Evolutionary conservation across 73 alveolate species (phyloP), one percentile per base, ranked within the genome.

Genomic region (Paraurostyla sp.): DNA sequence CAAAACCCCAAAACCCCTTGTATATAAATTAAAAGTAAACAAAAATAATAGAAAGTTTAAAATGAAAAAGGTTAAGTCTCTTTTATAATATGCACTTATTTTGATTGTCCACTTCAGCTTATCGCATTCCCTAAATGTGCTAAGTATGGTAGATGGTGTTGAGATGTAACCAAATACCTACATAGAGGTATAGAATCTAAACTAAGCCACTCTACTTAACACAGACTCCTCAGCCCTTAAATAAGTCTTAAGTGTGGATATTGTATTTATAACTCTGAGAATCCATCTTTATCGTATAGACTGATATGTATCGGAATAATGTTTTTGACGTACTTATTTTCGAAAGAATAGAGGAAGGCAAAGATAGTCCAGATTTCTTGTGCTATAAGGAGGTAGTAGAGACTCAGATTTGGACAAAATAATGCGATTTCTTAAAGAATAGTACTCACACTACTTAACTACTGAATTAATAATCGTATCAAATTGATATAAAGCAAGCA

Each of bases 291-390:
- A 15, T 15, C 33, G 13, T 36, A 38, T 65, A 65, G 82, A 65
- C 82, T 4, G 41, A 58, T 65, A 16, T 65, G 36, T 65, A 65
- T 38, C 29, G 46, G 32, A 65, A 65, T 40, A 65, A 25, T 38
- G 13, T 65, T 9, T 65, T 65, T 22, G 82, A 65, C 25, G 82
- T 65, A 33, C 41, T 65, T 22, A 38, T 65, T 22, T 65, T 65
- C 25, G 20, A 3, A 6, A 4, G 82, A 0, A 22, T 38, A 38
- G 82, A 38, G 9, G 82, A 65, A 23, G 82, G 82, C 33, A 40
- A 35, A 6, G 82, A 65, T 38, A 65, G 82, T 38, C 82, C 59
- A 38, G 82, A 65, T 30, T 65, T 65, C 42, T 58, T 65, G 18
- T 65, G 82, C 58, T 65, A 65, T 23, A 65, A 65, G 41, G 56